A percentile compares a stretch with the other conserved stretches of the same genome.
These are phyloP conservation scores for Theobroma cacao DNA, from an alignment of 345 rosid genomes.

Conservation along the genomic window DNA sequence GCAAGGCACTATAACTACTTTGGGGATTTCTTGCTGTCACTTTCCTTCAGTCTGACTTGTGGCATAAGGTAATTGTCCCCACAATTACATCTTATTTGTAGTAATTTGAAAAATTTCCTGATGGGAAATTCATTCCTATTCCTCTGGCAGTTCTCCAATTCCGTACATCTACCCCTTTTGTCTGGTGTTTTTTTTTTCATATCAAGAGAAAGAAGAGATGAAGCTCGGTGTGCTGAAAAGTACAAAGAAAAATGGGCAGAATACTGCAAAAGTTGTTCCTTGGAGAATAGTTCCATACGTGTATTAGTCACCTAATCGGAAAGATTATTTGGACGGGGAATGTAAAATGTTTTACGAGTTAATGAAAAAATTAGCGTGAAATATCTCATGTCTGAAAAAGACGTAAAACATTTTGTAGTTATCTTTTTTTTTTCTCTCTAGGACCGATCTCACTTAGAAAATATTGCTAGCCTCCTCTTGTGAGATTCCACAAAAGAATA, in stretches of 20 bases:
- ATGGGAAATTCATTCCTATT: neutral
- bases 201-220: constrained; percentile 93
- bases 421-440: no score
- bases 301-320: no score
- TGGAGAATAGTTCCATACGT: constrained; percentile 86
- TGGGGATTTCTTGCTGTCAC: constrained; percentile 80
- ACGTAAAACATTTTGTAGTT: no score
- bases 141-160: constrained; percentile 56
- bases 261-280: constrained; percentile 70
- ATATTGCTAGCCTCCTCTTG: no score
- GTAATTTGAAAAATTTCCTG: neutral
- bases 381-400: no score
- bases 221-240: constrained; percentile 86
- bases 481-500: no score
- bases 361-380: no score
- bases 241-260: constrained; percentile 83
- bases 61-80: constrained; percentile 72
- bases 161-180: constrained; percentile 84
- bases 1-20: constrained; percentile 96
- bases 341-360: no score
- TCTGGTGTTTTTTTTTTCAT: constrained; percentile 73
- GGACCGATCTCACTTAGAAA: no score
- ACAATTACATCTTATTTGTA: no score
- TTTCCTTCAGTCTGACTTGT: constrained; percentile 85
- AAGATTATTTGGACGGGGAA: no score